phyloP scores from a whole-genome alignment of 2,329 filamentous ascomycete genomes.

The Lomentospora prolificans region DNA sequence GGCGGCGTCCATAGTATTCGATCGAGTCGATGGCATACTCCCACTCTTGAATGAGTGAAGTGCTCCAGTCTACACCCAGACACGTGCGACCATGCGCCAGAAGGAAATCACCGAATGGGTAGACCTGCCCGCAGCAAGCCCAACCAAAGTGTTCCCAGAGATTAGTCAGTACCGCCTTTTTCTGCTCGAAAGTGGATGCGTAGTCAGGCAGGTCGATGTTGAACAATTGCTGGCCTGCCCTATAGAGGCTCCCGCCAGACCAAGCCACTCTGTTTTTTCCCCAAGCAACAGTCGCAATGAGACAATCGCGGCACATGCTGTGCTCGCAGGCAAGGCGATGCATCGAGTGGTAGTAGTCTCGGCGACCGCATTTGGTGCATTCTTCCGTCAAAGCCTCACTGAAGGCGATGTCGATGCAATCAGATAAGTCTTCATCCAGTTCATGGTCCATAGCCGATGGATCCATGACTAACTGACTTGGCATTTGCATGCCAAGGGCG shows the following conservation, averaged over 20 bases:
- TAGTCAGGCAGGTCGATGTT: not conserved
- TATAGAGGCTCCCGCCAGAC: not conserved
- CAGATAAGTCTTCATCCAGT: not conserved
- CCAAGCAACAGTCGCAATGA: not conserved
- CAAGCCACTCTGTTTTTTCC: not conserved
- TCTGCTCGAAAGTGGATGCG: not conserved
- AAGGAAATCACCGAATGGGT: not conserved
- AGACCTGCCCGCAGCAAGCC: not conserved
- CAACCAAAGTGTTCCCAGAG: not conserved
- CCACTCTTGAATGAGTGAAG: not conserved
- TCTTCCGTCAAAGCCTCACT: not conserved
- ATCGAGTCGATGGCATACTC: not conserved
- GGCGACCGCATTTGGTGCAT: not conserved
- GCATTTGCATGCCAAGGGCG: too few species aligned
- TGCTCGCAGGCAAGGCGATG: not conserved
- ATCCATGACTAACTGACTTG: too few species aligned
- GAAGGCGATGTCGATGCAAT: not conserved
- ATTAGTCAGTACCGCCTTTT: not conserved
- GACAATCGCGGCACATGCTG: not conserved
- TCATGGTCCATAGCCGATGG: not conserved
- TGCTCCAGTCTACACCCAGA: not conserved
- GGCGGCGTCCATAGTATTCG: not conserved
- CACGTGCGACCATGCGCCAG: not conserved
- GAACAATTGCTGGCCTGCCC: not conserved
- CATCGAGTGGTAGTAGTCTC: not conserved